Conservation (phyloP, 129 eudicot species). For the Chrysanthemum makinoi region DNA sequence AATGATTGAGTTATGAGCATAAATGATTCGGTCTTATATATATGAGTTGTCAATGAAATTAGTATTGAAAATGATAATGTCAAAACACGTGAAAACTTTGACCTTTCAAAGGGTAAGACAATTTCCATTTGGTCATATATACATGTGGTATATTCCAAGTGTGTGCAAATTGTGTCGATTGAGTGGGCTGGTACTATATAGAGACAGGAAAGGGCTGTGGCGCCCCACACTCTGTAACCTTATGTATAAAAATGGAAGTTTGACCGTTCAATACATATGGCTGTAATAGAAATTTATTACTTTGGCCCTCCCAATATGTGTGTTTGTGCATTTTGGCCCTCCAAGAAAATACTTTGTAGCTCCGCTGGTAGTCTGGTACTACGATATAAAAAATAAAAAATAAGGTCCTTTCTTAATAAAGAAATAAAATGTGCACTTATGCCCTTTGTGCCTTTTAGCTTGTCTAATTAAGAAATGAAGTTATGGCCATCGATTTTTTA, state of each 20-base stretch:
- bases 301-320: no score
- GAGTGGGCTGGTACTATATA: constrained; percentile 25
- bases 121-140: constrained; percentile 1
- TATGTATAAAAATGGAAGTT: no score
- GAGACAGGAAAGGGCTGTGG: no score
- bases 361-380: no score
- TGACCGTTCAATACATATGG: no score
- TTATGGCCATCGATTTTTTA: no score
- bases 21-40: constrained; percentile 10
- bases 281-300: no score
- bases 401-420: background rate
- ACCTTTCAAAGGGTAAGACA: constrained; percentile 22
- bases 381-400: background rate
- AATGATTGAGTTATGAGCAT: constrained; percentile 1
- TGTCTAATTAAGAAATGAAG: background rate
- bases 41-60: background rate
- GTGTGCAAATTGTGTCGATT: constrained; percentile 27
- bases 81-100: constrained; percentile 37
- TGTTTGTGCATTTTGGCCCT: no score
- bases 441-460: background rate
- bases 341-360: no score
- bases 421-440: constrained; percentile 10
- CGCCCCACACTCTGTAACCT: no score
- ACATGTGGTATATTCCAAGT: constrained; percentile 24
- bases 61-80: constrained; percentile 25